A percentile compares a stretch with the other conserved stretches of the same genome.
These are phyloP conservation scores for Aspergillus intermedius DNA, from an alignment of 2,329 filamentous ascomycete species.

Conservation along the genomic window DNA sequence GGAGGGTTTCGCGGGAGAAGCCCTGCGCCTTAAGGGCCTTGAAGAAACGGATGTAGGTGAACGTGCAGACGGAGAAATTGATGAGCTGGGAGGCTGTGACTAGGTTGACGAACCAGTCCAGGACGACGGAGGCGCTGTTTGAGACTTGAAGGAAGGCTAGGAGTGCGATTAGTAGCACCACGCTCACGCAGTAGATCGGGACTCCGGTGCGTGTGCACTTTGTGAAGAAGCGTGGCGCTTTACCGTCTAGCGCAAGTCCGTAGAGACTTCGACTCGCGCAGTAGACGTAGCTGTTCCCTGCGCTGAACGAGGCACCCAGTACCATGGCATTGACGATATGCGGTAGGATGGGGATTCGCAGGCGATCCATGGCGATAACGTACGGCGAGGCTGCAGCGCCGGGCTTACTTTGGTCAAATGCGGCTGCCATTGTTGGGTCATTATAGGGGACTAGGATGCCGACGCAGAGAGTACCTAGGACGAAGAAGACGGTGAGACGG, in stretches of 20 bases:
- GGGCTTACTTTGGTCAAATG: conserved; percentile 53
- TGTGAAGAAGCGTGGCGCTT: conserved; percentile 61
- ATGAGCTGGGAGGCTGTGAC: conserved; percentile 69
- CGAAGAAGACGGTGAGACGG: conserved; percentile 67
- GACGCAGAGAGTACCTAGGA: conserved; percentile 65
- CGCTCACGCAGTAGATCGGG: conserved; percentile 64
- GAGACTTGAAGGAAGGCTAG: conserved; percentile 69
- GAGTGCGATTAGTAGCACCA: conserved; percentile 62
- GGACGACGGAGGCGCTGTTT: conserved; percentile 57
- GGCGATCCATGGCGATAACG: conserved; percentile 60
- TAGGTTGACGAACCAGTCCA: conserved; percentile 66
- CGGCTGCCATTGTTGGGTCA: conserved; percentile 54
- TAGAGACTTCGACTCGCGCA: conserved; percentile 63
- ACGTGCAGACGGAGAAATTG: conserved; percentile 63
- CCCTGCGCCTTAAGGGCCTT: conserved; percentile 64
- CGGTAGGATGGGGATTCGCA: conserved; percentile 57
- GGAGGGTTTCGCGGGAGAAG: conserved; percentile 59
- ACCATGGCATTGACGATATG: conserved; percentile 69
- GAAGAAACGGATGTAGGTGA: conserved; percentile 66
- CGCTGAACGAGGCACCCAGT: conserved; percentile 61
- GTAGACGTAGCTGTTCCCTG: conserved; percentile 63
- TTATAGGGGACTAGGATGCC: conserved; percentile 67
- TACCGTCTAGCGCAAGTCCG: conserved; percentile 61
- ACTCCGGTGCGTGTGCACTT: conserved; percentile 60
- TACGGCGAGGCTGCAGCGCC: conserved; percentile 68